Evolutionary conservation across 345 rosid genomes (phyloP).

Genomic region (Turnera subulata): DNA sequence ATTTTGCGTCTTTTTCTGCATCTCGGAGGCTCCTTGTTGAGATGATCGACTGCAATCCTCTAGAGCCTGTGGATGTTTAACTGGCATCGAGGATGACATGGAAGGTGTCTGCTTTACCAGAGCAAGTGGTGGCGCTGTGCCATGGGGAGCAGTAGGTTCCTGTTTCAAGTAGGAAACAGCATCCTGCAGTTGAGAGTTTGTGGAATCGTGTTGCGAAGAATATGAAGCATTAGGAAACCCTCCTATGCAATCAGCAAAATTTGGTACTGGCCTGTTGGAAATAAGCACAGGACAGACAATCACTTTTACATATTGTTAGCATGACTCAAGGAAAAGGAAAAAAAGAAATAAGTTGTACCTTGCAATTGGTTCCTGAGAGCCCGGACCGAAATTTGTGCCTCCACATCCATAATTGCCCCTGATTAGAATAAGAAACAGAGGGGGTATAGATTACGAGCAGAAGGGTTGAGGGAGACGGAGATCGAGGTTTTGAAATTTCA

Average conservation of each 20-base stretch:
- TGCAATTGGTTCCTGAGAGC: constrained; percentile 27
- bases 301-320: not conserved
- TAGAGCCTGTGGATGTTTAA: constrained; percentile 27
- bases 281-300: constrained; percentile 7
- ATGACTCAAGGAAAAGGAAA: not conserved
- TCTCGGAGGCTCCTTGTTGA: constrained; percentile 36
- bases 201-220: constrained; percentile 39
- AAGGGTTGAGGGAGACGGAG: not conserved
- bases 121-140: constrained; percentile 37
- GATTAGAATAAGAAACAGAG: constrained; percentile 5
- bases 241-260: constrained; percentile 32
- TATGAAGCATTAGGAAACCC: constrained; percentile 47
- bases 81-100: constrained; percentile 29
- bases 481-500: not conserved
- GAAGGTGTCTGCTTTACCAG: constrained; percentile 31
- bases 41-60: constrained; percentile 43
- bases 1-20: constrained; percentile 32
- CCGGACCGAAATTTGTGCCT: constrained; percentile 24
- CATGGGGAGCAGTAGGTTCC: constrained; percentile 31
- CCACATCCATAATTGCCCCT: constrained; percentile 37
- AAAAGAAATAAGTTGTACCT: constrained; percentile 8
- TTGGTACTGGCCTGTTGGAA: constrained; percentile 42
- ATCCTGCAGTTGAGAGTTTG: constrained; percentile 37
- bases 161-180: constrained; percentile 38
- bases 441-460: not conserved